Conservation (phyloP, 805 yeast species). For the Candida sphagnicola region DNA sequence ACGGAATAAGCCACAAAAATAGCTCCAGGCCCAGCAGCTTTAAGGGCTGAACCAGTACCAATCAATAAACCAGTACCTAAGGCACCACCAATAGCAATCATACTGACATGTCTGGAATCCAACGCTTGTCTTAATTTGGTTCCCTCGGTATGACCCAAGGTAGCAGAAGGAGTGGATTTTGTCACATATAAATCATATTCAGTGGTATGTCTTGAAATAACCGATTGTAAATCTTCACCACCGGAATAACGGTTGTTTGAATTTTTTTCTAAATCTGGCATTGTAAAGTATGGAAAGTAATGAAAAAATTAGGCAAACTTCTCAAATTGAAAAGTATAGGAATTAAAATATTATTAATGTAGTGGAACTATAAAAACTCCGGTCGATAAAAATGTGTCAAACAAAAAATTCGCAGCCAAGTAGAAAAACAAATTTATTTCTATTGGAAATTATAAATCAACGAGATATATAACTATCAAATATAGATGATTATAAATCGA, state of each 20-base stretch:
- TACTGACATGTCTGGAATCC: conserved; percentile 58
- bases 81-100: conserved; percentile 83
- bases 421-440: neutral
- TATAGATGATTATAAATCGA: too few species aligned
- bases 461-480: too few species aligned
- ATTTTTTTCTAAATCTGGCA: conserved; percentile 13
- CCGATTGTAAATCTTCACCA: conserved; percentile 22
- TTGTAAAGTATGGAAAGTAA: too few species aligned
- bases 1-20: conserved; percentile 61
- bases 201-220: conserved; percentile 39
- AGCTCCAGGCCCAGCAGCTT: conserved; percentile 68
- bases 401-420: neutral
- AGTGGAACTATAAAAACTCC: too few species aligned
- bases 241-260: conserved; percentile 7
- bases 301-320: too few species aligned
- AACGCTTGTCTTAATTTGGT: conserved; percentile 42
- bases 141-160: conserved; percentile 36
- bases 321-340: too few species aligned
- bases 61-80: conserved; percentile 72
- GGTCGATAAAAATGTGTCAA: neutral
- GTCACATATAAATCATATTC: conserved; percentile 46
- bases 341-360: too few species aligned
- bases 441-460: too few species aligned
- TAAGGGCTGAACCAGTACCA: conserved; percentile 69
- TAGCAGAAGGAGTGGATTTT: conserved; percentile 38